Conservation (phyloP, 805 yeast species). For the Schwanniomyces yamadae region DNA sequence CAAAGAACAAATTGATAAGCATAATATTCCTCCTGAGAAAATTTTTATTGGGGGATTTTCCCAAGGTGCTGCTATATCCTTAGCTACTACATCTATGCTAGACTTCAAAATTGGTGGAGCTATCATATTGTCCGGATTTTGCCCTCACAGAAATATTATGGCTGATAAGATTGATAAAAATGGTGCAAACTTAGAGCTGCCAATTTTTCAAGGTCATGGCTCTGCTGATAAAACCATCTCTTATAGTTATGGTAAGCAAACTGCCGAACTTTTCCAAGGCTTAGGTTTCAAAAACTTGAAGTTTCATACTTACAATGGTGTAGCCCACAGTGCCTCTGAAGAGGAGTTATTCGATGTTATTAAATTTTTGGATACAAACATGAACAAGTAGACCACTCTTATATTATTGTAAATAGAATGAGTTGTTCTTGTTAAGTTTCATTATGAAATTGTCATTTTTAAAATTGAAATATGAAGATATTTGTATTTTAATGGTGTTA, state of each 20-base stretch:
- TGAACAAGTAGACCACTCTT: constrained; percentile 31
- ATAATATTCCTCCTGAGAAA: constrained; percentile 57
- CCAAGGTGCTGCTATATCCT: constrained; percentile 85
- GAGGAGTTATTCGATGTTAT: constrained; percentile 61
- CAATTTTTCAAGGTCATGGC: constrained; percentile 90
- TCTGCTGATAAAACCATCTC: constrained; percentile 66
- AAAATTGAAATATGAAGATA: too few species aligned
- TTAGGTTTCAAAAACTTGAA: constrained; percentile 41
- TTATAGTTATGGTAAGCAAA: constrained; percentile 34
- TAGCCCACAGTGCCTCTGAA: constrained; percentile 67
- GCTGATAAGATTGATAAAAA: constrained; percentile 17
- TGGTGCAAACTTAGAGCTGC: constrained; percentile 56
- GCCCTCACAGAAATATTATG: constrained; percentile 33
- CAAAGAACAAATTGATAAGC: constrained; percentile 48
- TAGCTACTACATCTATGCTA: constrained; percentile 55
- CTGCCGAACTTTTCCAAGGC: constrained; percentile 45
- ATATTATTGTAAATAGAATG: too few species aligned
- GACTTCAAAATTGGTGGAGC: constrained; percentile 76
- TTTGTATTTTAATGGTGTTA: too few species aligned
- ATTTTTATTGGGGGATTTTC: constrained; percentile 94
- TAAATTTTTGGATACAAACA: constrained; percentile 25
- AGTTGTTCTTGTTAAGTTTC: too few species aligned
- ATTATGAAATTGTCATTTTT: too few species aligned
- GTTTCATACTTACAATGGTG: constrained; percentile 58
- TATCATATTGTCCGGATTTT: constrained; percentile 74